Conservation (phyloP, 2,329 filamentous ascomycete species). For the Penicillium sp. region DNA sequence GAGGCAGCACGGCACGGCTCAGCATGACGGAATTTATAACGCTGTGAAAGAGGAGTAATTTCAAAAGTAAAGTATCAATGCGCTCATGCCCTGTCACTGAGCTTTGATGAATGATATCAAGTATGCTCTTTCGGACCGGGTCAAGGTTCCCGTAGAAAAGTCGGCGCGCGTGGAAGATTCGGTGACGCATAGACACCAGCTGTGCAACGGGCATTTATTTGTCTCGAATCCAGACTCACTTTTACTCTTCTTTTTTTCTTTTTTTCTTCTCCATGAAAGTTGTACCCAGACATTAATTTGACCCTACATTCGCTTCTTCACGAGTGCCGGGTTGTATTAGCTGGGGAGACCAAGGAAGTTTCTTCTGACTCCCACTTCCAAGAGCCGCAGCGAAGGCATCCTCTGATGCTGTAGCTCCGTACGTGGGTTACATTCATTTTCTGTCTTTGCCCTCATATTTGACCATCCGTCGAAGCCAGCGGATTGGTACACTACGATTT, state of each 20-base stretch:
- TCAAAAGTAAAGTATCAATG: slow-evolving; percentile 5
- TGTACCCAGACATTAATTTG: slow-evolving; percentile 55
- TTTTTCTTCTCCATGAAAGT: slow-evolving; percentile 49
- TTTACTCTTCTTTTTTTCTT: slow-evolving; percentile 31
- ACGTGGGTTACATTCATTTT: slow-evolving; percentile 40
- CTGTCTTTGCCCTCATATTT: slow-evolving; percentile 4
- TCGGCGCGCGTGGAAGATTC: slow-evolving; percentile 21
- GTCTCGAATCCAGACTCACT: not conserved
- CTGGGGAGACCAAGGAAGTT: slow-evolving; percentile 44
- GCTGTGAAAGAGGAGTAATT: slow-evolving; percentile 3
- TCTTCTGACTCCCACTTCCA: slow-evolving; percentile 40
- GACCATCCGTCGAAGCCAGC: no score
- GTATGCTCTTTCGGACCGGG: slow-evolving; percentile 3
- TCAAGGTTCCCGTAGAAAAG: slow-evolving; percentile 25
- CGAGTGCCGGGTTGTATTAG: slow-evolving; percentile 56
- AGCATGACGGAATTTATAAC: slow-evolving; percentile 32
- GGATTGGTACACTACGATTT: no score
- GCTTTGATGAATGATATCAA: not conserved
- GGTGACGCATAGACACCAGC: slow-evolving; percentile 19
- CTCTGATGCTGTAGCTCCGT: slow-evolving; percentile 46
- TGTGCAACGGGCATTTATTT: slow-evolving; percentile 18
- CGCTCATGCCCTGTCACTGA: slow-evolving; percentile 18
- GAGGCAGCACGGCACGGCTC: slow-evolving; percentile 41
- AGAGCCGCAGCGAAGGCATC: slow-evolving; percentile 45
- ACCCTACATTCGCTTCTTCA: slow-evolving; percentile 44